Conservation (phyloP, 2,329 filamentous ascomycete genomes). For the Thelonectria blattea region DNA sequence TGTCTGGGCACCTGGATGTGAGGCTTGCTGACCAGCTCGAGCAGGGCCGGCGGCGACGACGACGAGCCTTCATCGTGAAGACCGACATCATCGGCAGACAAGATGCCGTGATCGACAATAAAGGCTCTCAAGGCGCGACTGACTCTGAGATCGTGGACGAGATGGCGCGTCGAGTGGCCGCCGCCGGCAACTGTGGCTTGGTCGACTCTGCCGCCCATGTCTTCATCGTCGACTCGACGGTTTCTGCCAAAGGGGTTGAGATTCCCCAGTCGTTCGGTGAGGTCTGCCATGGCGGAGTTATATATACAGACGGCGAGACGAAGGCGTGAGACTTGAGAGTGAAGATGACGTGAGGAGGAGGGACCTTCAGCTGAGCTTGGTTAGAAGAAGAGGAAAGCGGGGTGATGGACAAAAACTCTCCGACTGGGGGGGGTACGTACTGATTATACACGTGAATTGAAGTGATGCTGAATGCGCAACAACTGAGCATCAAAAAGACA, state of each 20-base stretch:
- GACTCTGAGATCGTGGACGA: constrained; percentile 61
- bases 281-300: constrained; percentile 29
- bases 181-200: constrained; percentile 60
- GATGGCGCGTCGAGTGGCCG: constrained; percentile 59
- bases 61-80: constrained; percentile 42
- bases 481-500: not conserved
- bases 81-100: constrained; percentile 55
- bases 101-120: constrained; percentile 57
- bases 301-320: not conserved
- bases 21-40: constrained; percentile 59
- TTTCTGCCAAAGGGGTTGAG: constrained; percentile 42
- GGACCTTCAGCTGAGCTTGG: constrained; percentile 14
- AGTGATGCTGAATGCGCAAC: not conserved
- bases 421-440: not conserved
- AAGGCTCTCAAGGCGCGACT: constrained; percentile 64
- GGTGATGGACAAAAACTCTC: constrained; percentile 5
- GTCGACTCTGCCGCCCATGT: constrained; percentile 43
- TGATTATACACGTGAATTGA: not conserved
- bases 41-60: constrained; percentile 49
- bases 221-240: constrained; percentile 41
- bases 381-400: constrained; percentile 12
- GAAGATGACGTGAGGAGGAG: constrained; percentile 23
- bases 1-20: constrained; percentile 63
- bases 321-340: not conserved
- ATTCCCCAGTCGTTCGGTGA: constrained; percentile 38